These are phyloP conservation scores for Gnetum montanum DNA, from an alignment of 75 land plant genomes.

Conservation along the genomic window DNA sequence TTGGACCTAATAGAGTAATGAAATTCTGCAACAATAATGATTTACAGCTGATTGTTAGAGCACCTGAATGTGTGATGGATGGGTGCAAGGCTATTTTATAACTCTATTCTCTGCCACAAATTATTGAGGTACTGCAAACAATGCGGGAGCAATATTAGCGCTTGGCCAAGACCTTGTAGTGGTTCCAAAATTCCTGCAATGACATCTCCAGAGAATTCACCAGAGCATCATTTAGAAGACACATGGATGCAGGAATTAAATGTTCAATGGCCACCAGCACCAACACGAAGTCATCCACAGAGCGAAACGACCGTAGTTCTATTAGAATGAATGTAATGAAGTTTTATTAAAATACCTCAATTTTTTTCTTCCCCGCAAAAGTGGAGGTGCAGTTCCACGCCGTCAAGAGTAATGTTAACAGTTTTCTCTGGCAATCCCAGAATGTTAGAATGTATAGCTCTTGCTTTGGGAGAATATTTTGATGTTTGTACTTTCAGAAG, in stretches of 20 bases:
- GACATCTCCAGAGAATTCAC: conserved; percentile 29
- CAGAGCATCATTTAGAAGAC: conserved; percentile 19
- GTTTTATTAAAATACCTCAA: too few relatives aligned
- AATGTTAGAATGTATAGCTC: too few relatives aligned
- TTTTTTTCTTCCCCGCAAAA: too few relatives aligned
- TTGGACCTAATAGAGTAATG: conserved; percentile 56
- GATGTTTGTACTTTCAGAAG: too few relatives aligned
- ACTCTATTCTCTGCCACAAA: too few relatives aligned
- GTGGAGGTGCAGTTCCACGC: too few relatives aligned
- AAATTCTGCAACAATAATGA: conserved; percentile 40
- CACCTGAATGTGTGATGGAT: conserved; percentile 55
- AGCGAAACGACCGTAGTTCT: too few relatives aligned
- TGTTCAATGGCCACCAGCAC: conserved; percentile 44
- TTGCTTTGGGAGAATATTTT: too few relatives aligned
- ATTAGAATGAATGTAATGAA: too few relatives aligned
- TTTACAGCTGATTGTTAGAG: conserved; percentile 43
- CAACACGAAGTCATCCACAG: conserved; percentile 38
- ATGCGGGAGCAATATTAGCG: conserved; percentile 44
- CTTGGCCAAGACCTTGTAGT: conserved; percentile 36
- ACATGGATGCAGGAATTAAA: conserved; percentile 59
- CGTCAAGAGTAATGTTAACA: too few relatives aligned
- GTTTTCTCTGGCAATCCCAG: too few relatives aligned
- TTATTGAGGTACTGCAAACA: too few relatives aligned
- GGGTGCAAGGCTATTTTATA: conserved; percentile 52
- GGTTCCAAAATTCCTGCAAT: conserved; percentile 43